Evolutionary conservation across 441 rosid genomes (phyloP).

Genomic region (Gossypium trilobum): DNA sequence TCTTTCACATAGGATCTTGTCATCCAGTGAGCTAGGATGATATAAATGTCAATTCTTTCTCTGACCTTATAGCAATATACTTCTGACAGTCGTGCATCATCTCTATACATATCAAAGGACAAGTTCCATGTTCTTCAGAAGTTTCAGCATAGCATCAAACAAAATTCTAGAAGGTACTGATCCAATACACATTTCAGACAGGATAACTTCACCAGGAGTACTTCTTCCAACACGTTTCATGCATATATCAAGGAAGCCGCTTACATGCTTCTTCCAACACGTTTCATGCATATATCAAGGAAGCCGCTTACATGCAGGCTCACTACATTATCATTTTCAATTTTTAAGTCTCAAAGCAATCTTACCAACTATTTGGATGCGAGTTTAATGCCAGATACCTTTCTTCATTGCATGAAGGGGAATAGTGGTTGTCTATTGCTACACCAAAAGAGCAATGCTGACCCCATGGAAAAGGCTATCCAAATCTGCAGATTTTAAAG

Average conservation of each 20-base stretch:
- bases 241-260: not conserved
- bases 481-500: slow-evolving; percentile 96
- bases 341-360: slow-evolving; percentile 64
- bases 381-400: slow-evolving; percentile 78
- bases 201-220: slow-evolving; percentile 27
- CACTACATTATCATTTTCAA: slow-evolving; percentile 48
- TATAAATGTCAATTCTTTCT: slow-evolving; percentile 12
- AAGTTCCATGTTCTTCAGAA: not conserved
- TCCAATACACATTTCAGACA: slow-evolving; percentile 22
- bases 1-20: slow-evolving; percentile 6
- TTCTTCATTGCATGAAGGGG: slow-evolving; percentile 72
- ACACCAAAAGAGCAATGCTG: slow-evolving; percentile 96
- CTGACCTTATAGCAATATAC: slow-evolving; percentile 8
- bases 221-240: slow-evolving; percentile 18
- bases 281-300: no score
- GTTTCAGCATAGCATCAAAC: slow-evolving; percentile 5
- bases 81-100: not conserved
- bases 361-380: slow-evolving; percentile 90
- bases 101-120: not conserved
- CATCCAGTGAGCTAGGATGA: not conserved
- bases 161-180: slow-evolving; percentile 9
- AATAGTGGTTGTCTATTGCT: slow-evolving; percentile 72
- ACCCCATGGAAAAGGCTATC: slow-evolving; percentile 68
- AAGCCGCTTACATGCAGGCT: slow-evolving; percentile 33
- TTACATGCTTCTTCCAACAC: slow-evolving; percentile 27